These are phyloP conservation scores for Papiliotrema nemorosa DNA, from an alignment of 1,284 basidiomycete genomes.

Conservation along the genomic window DNA sequence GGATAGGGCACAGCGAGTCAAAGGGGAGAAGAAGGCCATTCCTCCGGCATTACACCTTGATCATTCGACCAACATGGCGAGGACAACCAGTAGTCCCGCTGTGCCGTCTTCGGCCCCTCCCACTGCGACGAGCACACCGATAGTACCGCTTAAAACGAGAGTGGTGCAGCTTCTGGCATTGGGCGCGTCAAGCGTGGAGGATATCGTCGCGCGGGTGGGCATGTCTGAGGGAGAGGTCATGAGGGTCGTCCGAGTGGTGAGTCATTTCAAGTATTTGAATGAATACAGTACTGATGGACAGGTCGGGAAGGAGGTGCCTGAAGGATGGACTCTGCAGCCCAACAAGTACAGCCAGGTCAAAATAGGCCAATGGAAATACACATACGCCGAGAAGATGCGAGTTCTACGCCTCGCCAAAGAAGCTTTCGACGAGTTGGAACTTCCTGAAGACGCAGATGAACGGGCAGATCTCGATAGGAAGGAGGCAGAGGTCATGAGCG, in stretches of 20 bases:
- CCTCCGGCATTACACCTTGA: neutral
- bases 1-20: constrained; percentile 25
- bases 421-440: constrained; percentile 41
- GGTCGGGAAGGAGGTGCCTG: constrained; percentile 23
- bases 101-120: neutral
- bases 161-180: constrained; percentile 44
- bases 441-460: constrained; percentile 35
- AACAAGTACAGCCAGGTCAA: constrained; percentile 45
- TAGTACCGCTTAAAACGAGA: constrained; percentile 43
- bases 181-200: constrained; percentile 26
- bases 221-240: constrained; percentile 38
- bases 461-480: constrained; percentile 33
- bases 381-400: constrained; percentile 31
- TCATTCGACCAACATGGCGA: constrained; percentile 1
- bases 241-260: constrained; percentile 39
- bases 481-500: constrained; percentile 21
- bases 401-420: constrained; percentile 33
- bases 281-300: constrained; percentile 7
- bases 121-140: constrained; percentile 6
- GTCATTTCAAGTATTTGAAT: constrained; percentile 9
- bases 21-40: constrained; percentile 10
- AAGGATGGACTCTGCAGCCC: constrained; percentile 29
- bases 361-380: constrained; percentile 38
- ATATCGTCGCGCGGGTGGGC: constrained; percentile 28
- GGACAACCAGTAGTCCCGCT: constrained; percentile 13